Evolutionary conservation across 2,329 filamentous ascomycete genomes (phyloP).

Genomic region (Orbilia brochopaga): DNA sequence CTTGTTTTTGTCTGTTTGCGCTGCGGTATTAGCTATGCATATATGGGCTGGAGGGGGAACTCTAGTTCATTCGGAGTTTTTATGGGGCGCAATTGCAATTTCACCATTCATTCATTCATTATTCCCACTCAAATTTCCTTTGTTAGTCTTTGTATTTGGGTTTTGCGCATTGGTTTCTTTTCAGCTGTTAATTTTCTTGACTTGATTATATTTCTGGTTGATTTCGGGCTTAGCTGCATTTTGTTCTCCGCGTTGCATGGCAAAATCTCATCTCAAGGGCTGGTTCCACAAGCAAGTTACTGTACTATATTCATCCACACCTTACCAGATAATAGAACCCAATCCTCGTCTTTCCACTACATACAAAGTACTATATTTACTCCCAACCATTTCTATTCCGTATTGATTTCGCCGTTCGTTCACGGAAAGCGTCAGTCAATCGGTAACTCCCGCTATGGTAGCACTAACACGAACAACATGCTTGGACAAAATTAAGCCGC

Average conservation of each 20-base stretch:
- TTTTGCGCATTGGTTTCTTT: constrained; percentile 3
- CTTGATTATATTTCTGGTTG: constrained; percentile 43
- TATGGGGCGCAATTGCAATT: constrained; percentile 36
- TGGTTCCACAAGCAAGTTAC: constrained; percentile 41
- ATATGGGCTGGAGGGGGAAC: constrained; percentile 17
- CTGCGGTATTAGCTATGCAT: constrained; percentile 41
- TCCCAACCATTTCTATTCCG: too few relatives aligned
- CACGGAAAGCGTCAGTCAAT: not conserved
- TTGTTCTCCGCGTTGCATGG: constrained; percentile 24
- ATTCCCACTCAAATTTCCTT: not conserved
- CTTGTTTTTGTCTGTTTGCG: constrained; percentile 8
- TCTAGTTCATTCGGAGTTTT: constrained; percentile 44
- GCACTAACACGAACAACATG: constrained; percentile 6
- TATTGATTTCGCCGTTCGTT: not conserved
- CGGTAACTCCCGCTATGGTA: not conserved
- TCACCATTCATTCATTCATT: constrained; percentile 5
- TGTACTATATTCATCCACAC: not conserved
- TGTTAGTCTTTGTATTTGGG: constrained; percentile 2
- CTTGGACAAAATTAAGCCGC: constrained; percentile 12
- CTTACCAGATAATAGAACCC: not conserved
- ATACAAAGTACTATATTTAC: not conserved
- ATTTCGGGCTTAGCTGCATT: constrained; percentile 24
- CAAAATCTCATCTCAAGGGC: constrained; percentile 21
- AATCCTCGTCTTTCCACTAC: not conserved
- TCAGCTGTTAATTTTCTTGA: constrained; percentile 29